Conservation (phyloP, 352 stramenopile species). For the Phytophthora multivora region DNA sequence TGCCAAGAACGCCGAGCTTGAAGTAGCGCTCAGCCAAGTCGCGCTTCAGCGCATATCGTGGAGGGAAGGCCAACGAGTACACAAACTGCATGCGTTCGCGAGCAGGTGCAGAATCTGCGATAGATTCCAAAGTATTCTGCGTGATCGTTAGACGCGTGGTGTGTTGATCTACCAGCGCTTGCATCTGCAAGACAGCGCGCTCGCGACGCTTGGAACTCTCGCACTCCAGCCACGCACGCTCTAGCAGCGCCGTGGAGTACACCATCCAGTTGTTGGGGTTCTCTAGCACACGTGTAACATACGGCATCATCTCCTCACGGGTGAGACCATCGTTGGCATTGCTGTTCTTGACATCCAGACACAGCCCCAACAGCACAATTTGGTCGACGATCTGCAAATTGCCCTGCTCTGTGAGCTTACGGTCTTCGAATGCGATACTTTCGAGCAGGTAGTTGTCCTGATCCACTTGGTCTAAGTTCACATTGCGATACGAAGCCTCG, state of each 20-base stretch:
- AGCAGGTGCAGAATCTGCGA: slow-evolving; percentile 92
- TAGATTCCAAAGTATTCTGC: slow-evolving; percentile 77
- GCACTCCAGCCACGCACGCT: slow-evolving; percentile 95
- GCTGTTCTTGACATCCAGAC: slow-evolving; percentile 96
- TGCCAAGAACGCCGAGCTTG: slow-evolving; percentile 85
- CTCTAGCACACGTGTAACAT: slow-evolving; percentile 92
- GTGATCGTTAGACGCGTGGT: slow-evolving; percentile 93
- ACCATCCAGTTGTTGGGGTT: slow-evolving; percentile 97
- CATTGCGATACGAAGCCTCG: slow-evolving; percentile 70
- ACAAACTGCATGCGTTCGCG: slow-evolving; percentile 92
- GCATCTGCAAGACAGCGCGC: slow-evolving; percentile 95
- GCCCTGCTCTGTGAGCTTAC: slow-evolving; percentile 58
- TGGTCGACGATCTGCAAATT: slow-evolving; percentile 85
- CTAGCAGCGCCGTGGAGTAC: slow-evolving; percentile 93
- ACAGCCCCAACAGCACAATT: slow-evolving; percentile 94
- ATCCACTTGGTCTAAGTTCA: slow-evolving; percentile 91
- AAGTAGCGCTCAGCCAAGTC: slow-evolving; percentile 94
- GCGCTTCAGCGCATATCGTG: slow-evolving; percentile 92
- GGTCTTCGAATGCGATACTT: slow-evolving; percentile 88
- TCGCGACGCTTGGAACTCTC: slow-evolving; percentile 93
- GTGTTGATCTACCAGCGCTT: slow-evolving; percentile 96
- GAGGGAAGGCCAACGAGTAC: slow-evolving; percentile 93
- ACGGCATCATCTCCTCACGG: slow-evolving; percentile 95
- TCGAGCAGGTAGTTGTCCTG: slow-evolving; percentile 92
- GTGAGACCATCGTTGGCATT: slow-evolving; percentile 95